Evolutionary conservation across 2,329 filamentous ascomycete genomes (phyloP).

Genomic region (Alternaria longipes): DNA sequence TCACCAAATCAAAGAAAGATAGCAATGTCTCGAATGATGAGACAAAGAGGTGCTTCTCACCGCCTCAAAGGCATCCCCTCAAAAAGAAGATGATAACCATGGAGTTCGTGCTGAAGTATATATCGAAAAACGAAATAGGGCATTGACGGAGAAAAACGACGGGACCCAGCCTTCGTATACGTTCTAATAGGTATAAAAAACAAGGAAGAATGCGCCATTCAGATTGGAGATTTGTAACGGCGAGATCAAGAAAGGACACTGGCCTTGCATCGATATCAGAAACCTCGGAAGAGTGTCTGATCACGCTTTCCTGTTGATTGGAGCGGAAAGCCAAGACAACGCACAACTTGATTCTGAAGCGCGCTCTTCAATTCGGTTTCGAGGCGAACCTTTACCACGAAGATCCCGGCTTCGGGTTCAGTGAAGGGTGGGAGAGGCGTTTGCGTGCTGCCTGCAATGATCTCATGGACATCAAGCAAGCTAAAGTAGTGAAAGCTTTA

Average conservation of each 20-base stretch:
- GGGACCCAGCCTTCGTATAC: not conserved
- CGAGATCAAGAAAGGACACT: not conserved
- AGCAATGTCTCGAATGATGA: too few species aligned
- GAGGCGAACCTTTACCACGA: not conserved
- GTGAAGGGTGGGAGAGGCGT: not conserved
- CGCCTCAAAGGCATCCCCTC: too few species aligned
- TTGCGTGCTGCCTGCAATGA: not conserved
- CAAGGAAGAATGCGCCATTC: not conserved
- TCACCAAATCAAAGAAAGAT: too few species aligned
- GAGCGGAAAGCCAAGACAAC: not conserved
- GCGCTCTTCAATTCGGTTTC: not conserved
- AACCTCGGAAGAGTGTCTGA: not conserved
- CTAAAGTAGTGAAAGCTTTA: not conserved
- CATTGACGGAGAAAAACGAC: too few species aligned
- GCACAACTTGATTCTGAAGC: too few species aligned
- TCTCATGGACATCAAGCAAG: not conserved
- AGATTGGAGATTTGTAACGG: not conserved
- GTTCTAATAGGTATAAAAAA: not conserved
- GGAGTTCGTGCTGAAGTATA: too few species aligned
- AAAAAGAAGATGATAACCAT: too few species aligned
- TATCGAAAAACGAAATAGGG: too few species aligned
- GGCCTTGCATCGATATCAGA: not conserved
- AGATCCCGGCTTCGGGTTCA: not conserved
- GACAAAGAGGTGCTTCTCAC: too few species aligned
- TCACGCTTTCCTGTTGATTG: not conserved